A percentile compares a stretch with the other conserved stretches of the same genome.
These are phyloP conservation scores for Fusarium marasasianum DNA, from an alignment of 2,329 filamentous ascomycete genomes.

Conservation along the genomic window DNA sequence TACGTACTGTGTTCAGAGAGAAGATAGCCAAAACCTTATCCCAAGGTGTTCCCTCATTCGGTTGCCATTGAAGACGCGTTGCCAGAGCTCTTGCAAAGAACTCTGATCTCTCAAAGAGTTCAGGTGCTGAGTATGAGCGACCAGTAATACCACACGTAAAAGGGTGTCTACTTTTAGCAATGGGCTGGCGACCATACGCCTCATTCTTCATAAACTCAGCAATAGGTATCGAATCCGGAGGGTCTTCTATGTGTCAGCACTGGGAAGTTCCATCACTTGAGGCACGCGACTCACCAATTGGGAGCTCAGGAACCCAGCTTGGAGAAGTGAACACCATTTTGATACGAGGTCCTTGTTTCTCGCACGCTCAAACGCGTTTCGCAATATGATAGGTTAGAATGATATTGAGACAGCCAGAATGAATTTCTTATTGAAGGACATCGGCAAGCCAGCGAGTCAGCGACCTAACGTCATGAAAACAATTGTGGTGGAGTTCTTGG, in stretches of 20 bases:
- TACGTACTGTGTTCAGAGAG: constrained; percentile 75
- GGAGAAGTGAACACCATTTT: constrained; percentile 9
- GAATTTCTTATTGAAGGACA: not conserved
- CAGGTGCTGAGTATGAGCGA: constrained; percentile 67
- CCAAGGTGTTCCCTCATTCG: constrained; percentile 78
- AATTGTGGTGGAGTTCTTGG: not conserved
- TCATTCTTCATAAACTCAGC: constrained; percentile 21
- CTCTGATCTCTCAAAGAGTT: constrained; percentile 73
- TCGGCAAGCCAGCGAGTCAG: not conserved
- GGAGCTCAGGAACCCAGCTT: not conserved
- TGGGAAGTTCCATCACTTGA: not conserved
- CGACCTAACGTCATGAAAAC: not conserved
- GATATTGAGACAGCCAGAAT: not conserved
- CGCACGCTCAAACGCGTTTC: too few species aligned
- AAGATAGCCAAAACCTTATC: constrained; percentile 82
- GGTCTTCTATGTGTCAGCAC: constrained; percentile 1
- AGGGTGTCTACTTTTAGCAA: constrained; percentile 71
- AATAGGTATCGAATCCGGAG: constrained; percentile 9
- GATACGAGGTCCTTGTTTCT: not conserved
- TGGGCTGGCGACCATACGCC: constrained; percentile 56
- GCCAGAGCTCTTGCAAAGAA: constrained; percentile 71
- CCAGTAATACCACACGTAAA: constrained; percentile 84
- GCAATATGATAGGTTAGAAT: not conserved
- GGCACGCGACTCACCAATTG: not conserved
- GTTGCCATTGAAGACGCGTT: constrained; percentile 71